These are phyloP conservation scores for Penicillium occitanis DNA, from an alignment of 2,329 filamentous ascomycete genomes.

Conservation along the genomic window DNA sequence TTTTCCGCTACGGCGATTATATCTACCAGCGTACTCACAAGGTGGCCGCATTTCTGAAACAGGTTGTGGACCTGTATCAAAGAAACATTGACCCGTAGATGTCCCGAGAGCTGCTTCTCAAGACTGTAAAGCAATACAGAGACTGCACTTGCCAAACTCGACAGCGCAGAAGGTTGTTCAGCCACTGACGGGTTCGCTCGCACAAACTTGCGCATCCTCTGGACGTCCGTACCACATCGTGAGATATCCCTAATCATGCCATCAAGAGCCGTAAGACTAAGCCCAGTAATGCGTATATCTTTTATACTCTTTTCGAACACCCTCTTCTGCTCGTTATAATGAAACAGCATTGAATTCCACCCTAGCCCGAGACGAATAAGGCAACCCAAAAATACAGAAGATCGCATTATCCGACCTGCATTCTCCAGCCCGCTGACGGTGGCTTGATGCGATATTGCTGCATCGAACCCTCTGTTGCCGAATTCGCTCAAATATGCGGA, in stretches of 20 bases:
- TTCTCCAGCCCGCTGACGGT: constrained; percentile 25
- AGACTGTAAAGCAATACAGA: constrained; percentile 40
- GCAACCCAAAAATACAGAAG: constrained; percentile 41
- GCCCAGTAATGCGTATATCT: constrained; percentile 51
- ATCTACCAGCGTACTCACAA: constrained; percentile 37
- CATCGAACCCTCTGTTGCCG: constrained; percentile 42
- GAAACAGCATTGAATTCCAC: constrained; percentile 47
- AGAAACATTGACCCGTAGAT: constrained; percentile 31
- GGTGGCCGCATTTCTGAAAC: constrained; percentile 41
- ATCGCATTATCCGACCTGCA: constrained; percentile 35
- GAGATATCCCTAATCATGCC: constrained; percentile 33
- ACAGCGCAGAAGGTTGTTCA: constrained; percentile 34
- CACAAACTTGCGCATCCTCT: constrained; percentile 38
- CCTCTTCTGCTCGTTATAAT: constrained; percentile 37
- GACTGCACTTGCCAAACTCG: constrained; percentile 36
- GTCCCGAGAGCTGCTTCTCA: constrained; percentile 36
- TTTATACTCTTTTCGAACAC: constrained; percentile 44
- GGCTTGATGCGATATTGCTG: constrained; percentile 34
- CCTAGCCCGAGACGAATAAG: constrained; percentile 45
- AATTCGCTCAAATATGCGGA: constrained; percentile 48
- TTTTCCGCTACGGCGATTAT: constrained; percentile 49
- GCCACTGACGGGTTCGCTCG: constrained; percentile 29
- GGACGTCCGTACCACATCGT: constrained; percentile 40
- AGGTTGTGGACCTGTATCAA: constrained; percentile 39
- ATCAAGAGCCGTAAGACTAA: constrained; percentile 47